These are phyloP conservation scores for Galeopsis tetrahit DNA, from an alignment of 257 asterid species.

Conservation along the genomic window DNA sequence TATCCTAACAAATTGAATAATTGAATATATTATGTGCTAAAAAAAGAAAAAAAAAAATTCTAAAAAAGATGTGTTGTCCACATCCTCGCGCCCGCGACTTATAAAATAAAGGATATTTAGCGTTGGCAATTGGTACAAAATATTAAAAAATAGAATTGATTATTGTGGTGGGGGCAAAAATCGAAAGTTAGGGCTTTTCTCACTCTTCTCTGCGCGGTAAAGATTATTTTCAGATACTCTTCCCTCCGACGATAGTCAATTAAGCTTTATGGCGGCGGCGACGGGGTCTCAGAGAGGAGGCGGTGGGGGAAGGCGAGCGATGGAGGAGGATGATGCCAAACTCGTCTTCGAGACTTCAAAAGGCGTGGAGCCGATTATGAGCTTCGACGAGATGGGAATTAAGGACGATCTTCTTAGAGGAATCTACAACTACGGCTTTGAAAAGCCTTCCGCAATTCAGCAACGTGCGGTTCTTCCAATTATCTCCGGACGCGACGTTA, in stretches of 20 bases:
- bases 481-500: constrained; percentile 84
- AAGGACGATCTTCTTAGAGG: constrained; percentile 84
- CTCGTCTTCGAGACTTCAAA: constrained; percentile 79
- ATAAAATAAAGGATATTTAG: background rate
- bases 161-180: constrained; percentile 24
- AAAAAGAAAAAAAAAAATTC: background rate
- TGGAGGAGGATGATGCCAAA: constrained; percentile 66
- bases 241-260: constrained; percentile 30
- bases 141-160: background rate
- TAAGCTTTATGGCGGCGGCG: constrained; percentile 56
- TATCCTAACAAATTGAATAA: too few species aligned
- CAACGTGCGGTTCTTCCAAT: constrained; percentile 88
- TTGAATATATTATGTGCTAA: too few species aligned
- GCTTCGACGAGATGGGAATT: constrained; percentile 90
- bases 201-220: constrained; percentile 17
- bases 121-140: background rate
- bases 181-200: constrained; percentile 36
- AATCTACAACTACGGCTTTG: constrained; percentile 81
- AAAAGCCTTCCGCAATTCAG: constrained; percentile 93
- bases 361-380: constrained; percentile 82
- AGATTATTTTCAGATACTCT: background rate
- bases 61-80: background rate
- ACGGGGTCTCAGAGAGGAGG: constrained; percentile 49
- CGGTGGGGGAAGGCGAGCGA: constrained; percentile 45
- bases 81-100: constrained; percentile 11